phyloP scores from a whole-genome alignment of 1,284 basidiomycete species.

The Exobasidium rhododendri region DNA sequence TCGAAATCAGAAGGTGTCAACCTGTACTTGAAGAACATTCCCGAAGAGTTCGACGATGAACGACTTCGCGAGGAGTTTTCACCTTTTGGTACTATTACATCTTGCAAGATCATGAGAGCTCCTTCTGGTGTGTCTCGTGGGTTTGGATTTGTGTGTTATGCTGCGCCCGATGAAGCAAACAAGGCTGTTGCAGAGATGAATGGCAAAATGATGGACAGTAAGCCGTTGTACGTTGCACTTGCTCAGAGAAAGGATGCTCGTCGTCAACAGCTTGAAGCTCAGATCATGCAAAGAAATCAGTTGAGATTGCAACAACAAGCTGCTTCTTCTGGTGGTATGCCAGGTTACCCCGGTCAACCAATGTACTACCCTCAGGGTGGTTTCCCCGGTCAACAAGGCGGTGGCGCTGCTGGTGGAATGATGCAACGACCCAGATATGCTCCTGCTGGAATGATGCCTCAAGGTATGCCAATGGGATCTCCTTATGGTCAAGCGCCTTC shows the following conservation, averaged over 20 bases:
- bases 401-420: constrained; percentile 31
- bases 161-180: constrained; percentile 95
- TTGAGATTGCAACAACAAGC: constrained; percentile 54
- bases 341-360: constrained; percentile 51
- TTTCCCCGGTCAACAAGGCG: constrained; percentile 50
- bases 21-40: constrained; percentile 94
- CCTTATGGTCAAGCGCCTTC: constrained; percentile 50
- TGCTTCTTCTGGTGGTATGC: constrained; percentile 45
- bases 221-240: constrained; percentile 97
- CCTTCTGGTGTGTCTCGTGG: constrained; percentile 76
- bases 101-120: constrained; percentile 98
- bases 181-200: constrained; percentile 99
- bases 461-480: constrained; percentile 45
- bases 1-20: constrained; percentile 99
- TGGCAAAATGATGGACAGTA: constrained; percentile 99
- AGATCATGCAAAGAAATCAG: constrained; percentile 59
- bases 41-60: constrained; percentile 55
- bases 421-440: constrained; percentile 52
- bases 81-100: constrained; percentile 93
- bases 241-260: constrained; percentile 98
- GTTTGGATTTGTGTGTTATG: constrained; percentile 99
- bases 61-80: constrained; percentile 70
- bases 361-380: constrained; percentile 54
- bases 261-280: constrained; percentile 96
- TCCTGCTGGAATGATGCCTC: constrained; percentile 53